Conservation (phyloP, 2,329 filamentous ascomycete species). For the Talaromyces sp. region DNA sequence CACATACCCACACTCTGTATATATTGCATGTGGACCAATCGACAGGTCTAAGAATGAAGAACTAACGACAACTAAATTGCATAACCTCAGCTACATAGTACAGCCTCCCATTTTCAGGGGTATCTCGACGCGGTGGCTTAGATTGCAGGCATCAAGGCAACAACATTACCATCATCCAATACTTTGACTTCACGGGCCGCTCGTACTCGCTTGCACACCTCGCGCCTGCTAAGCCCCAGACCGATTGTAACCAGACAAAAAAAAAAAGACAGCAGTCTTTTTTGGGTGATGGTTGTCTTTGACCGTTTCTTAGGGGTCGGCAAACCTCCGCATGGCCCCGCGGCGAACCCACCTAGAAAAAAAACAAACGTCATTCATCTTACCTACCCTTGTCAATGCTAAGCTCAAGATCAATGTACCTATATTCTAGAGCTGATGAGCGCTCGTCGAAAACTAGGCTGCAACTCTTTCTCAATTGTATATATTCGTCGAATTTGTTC, state of each 20-base stretch:
- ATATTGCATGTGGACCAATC: background rate
- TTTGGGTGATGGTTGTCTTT: background rate
- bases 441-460: background rate
- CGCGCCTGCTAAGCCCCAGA: background rate
- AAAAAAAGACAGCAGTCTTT: background rate
- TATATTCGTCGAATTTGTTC: background rate
- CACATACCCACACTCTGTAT: background rate
- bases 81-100: background rate
- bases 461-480: background rate
- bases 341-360: background rate
- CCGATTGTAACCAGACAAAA: background rate
- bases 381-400: background rate
- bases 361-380: background rate
- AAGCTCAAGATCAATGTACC: background rate
- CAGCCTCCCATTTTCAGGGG: constrained; percentile 1
- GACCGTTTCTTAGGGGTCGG: background rate
- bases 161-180: background rate
- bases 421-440: background rate
- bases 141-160: constrained; percentile 10
- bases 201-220: background rate
- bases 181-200: background rate
- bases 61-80: background rate
- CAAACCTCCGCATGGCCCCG: background rate
- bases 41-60: background rate
- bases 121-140: background rate